Percentiles rank a stretch among this genome's conserved stretches.
These are phyloP conservation scores for Ogataea kodamae DNA, from an alignment of 805 yeast genomes.

Conservation along the genomic window DNA sequence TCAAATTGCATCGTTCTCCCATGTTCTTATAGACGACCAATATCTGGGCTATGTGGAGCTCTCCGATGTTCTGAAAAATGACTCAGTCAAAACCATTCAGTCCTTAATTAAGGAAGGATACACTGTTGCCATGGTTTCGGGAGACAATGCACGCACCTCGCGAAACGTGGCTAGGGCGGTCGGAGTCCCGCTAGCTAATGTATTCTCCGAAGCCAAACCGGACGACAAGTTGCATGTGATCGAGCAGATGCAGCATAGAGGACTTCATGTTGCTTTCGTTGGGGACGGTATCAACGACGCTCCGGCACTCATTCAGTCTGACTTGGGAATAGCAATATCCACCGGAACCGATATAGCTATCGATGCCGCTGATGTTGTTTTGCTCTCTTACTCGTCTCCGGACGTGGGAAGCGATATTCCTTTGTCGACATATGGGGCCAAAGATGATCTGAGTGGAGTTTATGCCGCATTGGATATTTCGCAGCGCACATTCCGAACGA, in stretches of 20 bases:
- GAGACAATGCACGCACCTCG: conserved; percentile 71
- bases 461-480: conserved; percentile 66
- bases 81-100: conserved; percentile 57
- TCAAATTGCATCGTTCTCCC: conserved; percentile 26
- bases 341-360: conserved; percentile 95
- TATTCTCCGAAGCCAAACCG: conserved; percentile 77
- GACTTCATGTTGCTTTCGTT: conserved; percentile 68
- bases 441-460: conserved; percentile 43
- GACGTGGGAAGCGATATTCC: conserved; percentile 20
- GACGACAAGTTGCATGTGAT: conserved; percentile 70
- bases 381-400: conserved; percentile 42
- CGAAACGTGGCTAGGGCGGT: conserved; percentile 58
- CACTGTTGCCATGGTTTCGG: conserved; percentile 82
- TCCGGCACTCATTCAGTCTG: conserved; percentile 87
- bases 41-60: conserved; percentile 66
- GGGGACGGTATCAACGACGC: conserved; percentile 99
- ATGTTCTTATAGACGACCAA: conserved; percentile 50
- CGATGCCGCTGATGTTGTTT: conserved; percentile 92
- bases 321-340: conserved; percentile 86
- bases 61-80: conserved; percentile 63
- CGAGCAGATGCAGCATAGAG: conserved; percentile 45
- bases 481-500: conserved; percentile 62
- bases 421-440: conserved; percentile 21
- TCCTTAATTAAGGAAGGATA: conserved; percentile 51
- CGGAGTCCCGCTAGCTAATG: conserved; percentile 60